A percentile compares a stretch with the other conserved stretches of the same genome.
Evolutionary conservation across 768 basidiomycete species (phyloP).

Genomic region (Megacollybia marginata): DNA sequence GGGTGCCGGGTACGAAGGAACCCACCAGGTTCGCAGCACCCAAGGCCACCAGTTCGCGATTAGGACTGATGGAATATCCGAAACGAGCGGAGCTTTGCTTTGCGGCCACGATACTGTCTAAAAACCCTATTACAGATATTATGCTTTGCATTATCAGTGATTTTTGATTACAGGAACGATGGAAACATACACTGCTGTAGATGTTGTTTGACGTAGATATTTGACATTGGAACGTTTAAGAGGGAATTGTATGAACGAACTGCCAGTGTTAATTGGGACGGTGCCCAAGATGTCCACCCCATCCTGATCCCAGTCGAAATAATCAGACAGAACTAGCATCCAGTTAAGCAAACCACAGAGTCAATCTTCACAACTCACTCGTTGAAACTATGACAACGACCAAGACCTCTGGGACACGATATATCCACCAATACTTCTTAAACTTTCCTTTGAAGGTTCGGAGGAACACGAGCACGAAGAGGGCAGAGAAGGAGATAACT

Average conservation of each 20-base stretch:
- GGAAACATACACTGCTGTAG: conserved; percentile 62
- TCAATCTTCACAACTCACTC: conserved; percentile 34
- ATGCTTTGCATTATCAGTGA: conserved; percentile 33
- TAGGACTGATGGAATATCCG: conserved; percentile 85
- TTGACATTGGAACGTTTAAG: conserved; percentile 49
- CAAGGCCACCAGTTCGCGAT: conserved; percentile 91
- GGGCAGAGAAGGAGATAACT: conserved; percentile 63
- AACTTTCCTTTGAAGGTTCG: conserved; percentile 52
- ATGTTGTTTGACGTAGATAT: conserved; percentile 73
- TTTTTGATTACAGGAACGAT: background rate
- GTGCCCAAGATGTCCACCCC: conserved; percentile 83
- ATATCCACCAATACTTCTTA: conserved; percentile 61
- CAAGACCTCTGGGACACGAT: conserved; percentile 85
- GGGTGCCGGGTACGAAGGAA: conserved; percentile 79
- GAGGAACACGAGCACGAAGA: conserved; percentile 57
- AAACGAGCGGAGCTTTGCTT: conserved; percentile 86
- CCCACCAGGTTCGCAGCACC: conserved; percentile 75
- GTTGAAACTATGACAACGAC: conserved; percentile 81
- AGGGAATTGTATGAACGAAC: conserved; percentile 68
- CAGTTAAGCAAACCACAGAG: background rate
- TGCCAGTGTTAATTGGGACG: conserved; percentile 56
- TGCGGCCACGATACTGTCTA: conserved; percentile 93
- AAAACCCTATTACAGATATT: conserved; percentile 79
- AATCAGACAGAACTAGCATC: conserved; percentile 55
- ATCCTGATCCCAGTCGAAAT: conserved; percentile 65